A percentile compares a stretch with the other conserved stretches of the same genome.
These are phyloP conservation scores for Nicotiana otophora DNA, from an alignment of 257 asterid species.

Conservation along the genomic window DNA sequence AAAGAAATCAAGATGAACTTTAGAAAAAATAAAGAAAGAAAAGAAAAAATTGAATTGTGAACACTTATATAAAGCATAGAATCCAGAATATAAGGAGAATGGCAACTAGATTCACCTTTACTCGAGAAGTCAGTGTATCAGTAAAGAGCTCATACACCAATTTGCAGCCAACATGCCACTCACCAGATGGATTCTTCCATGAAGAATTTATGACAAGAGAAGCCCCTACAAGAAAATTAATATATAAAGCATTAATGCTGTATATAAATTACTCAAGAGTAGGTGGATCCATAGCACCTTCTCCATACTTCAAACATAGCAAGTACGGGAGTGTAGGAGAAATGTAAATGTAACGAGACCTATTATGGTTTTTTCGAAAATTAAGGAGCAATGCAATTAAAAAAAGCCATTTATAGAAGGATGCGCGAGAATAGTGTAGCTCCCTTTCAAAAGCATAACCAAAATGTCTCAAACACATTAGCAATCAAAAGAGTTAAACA, in stretches of 20 bases:
- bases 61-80: background rate
- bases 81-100: background rate
- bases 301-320: background rate
- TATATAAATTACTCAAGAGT: background rate
- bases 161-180: constrained; percentile 92
- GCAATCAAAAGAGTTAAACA: background rate
- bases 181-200: constrained; percentile 94
- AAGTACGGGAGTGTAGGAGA: background rate
- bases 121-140: constrained; percentile 54
- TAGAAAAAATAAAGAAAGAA: background rate
- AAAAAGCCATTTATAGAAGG: background rate
- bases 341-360: background rate
- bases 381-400: background rate
- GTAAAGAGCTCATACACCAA: constrained; percentile 87
- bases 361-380: background rate
- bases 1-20: background rate
- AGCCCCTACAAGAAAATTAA: constrained; percentile 42
- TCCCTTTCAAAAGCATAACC: background rate
- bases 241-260: background rate
- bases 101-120: constrained; percentile 55
- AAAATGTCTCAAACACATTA: background rate
- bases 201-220: constrained; percentile 63
- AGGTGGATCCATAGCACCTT: background rate
- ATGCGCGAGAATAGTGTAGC: background rate
- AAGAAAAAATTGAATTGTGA: too few species aligned